These are phyloP conservation scores for Nicotiana tabacum DNA, from an alignment of 257 asterid species.

Conservation along the genomic window DNA sequence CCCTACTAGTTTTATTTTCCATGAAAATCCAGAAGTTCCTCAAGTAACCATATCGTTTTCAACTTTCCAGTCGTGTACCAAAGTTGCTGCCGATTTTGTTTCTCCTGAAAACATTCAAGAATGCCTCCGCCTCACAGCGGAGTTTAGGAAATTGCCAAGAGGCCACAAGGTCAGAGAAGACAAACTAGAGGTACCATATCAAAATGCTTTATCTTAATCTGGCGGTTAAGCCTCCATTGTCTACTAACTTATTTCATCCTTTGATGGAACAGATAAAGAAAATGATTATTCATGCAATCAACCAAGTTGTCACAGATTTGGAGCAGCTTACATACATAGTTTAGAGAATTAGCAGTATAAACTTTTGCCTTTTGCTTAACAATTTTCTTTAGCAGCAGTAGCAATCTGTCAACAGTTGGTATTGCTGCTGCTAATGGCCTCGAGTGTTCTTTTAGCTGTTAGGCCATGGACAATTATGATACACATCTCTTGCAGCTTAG, in stretches of 20 bases:
- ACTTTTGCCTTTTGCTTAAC: background rate
- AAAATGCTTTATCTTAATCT: background rate
- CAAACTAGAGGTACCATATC: constrained; percentile 73
- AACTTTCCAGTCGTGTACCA: constrained; percentile 76
- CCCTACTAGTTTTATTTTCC: background rate
- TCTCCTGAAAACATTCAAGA: constrained; percentile 86
- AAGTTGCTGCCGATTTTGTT: constrained; percentile 90
- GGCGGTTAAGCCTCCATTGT: background rate
- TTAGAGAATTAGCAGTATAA: background rate
- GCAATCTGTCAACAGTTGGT: background rate
- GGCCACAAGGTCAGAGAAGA: constrained; percentile 89
- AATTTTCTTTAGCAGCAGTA: background rate
- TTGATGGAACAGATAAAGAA: constrained; percentile 62
- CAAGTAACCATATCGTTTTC: background rate
- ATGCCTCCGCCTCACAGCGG: constrained; percentile 72
- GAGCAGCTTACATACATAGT: constrained; percentile 34
- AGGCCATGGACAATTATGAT: constrained; percentile 10
- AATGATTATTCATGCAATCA: constrained; percentile 71
- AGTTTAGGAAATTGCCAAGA: constrained; percentile 79
- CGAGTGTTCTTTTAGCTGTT: constrained; percentile 1
- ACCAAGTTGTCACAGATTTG: constrained; percentile 56
- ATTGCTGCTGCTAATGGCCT: background rate
- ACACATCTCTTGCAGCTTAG: constrained; percentile 8
- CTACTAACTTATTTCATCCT: background rate
- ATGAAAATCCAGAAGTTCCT: background rate